Percentiles rank a stretch among this genome's conserved stretches.
Evolutionary conservation across 805 yeast species (phyloP).

Genomic region (Candida mattraensis): DNA sequence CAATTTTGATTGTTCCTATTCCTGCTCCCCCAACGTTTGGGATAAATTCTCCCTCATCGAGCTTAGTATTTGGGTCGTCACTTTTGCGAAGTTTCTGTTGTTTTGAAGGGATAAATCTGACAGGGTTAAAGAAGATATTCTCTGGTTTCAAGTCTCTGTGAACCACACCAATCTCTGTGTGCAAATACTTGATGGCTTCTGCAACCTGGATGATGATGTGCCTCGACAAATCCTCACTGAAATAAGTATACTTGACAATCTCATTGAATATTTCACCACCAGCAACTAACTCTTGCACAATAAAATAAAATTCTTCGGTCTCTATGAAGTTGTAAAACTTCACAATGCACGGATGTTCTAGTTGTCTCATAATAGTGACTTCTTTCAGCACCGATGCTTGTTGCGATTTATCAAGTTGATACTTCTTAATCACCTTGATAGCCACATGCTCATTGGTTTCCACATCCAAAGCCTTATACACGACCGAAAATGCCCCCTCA

Average conservation of each 20-base stretch:
- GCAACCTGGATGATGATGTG: conserved; percentile 76
- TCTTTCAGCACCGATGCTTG: conserved; percentile 76
- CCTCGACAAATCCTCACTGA: conserved; percentile 68
- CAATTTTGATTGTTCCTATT: conserved; percentile 84
- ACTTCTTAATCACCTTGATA: conserved; percentile 64
- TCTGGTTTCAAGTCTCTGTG: conserved; percentile 87
- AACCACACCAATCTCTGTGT: conserved; percentile 72
- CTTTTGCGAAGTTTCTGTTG: conserved; percentile 47
- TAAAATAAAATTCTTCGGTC: conserved; percentile 57
- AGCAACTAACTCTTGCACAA: conserved; percentile 68
- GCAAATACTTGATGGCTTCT: conserved; percentile 66
- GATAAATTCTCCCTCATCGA: conserved; percentile 83
- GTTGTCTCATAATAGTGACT: conserved; percentile 69
- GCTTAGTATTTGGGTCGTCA: conserved; percentile 68
- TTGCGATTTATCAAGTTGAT: conserved; percentile 61
- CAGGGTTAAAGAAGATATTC: conserved; percentile 64
- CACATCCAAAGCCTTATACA: conserved; percentile 47
- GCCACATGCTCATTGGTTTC: conserved; percentile 45
- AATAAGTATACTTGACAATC: conserved; percentile 74
- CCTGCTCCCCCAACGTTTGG: conserved; percentile 91
- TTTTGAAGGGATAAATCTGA: conserved; percentile 47
- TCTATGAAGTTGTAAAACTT: conserved; percentile 66
- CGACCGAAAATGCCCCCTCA: conserved; percentile 62
- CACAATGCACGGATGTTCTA: conserved; percentile 64
- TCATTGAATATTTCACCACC: conserved; percentile 85